Evolutionary conservation across 179 eudicot genomes (phyloP).

Genomic region (Silene coronaria): DNA sequence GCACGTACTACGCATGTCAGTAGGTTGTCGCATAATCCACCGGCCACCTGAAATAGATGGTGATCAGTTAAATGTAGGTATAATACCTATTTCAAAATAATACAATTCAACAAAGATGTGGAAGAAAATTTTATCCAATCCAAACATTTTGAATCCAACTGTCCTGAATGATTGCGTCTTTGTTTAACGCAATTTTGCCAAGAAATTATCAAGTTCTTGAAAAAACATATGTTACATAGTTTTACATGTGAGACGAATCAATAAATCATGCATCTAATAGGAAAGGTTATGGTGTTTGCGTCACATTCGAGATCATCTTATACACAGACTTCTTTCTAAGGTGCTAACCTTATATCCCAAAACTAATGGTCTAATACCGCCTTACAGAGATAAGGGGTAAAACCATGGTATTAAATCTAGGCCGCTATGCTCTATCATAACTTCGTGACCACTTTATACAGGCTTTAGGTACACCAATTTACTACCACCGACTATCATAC

Average conservation of each 20-base stretch:
- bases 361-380: too few relatives aligned
- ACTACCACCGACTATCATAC: background rate
- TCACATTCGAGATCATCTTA: too few relatives aligned
- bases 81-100: background rate
- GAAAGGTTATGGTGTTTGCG: too few relatives aligned
- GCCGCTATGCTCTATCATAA: too few relatives aligned
- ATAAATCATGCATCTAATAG: background rate
- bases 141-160: too few relatives aligned
- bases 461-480: background rate
- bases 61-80: background rate
- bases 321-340: too few relatives aligned
- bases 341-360: too few relatives aligned
- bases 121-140: background rate
- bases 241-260: background rate
- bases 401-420: too few relatives aligned
- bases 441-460: background rate
- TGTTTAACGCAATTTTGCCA: too few relatives aligned
- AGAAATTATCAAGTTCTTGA: too few relatives aligned
- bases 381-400: too few relatives aligned
- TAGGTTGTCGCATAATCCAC: conserved; percentile 88
- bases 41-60: conserved; percentile 52
- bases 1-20: conserved; percentile 85
- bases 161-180: background rate
- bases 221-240: background rate
- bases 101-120: background rate